Percentiles rank a stretch among this genome's conserved stretches.
These are phyloP conservation scores for Tubosaeta sp. DNA, from an alignment of 768 basidiomycete genomes.

Conservation along the genomic window DNA sequence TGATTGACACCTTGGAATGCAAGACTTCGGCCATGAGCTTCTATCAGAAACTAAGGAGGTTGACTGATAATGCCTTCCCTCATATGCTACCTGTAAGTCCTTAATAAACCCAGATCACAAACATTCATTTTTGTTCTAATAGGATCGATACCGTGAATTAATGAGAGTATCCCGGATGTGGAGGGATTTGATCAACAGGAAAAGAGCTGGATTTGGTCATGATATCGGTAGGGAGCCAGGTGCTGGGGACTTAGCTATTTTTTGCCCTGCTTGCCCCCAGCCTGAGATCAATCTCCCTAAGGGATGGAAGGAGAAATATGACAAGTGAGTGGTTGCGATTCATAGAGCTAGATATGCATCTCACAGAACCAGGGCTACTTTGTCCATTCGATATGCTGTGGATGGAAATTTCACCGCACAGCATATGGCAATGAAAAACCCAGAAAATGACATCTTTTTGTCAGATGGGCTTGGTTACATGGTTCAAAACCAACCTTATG, in stretches of 20 bases:
- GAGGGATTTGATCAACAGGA: not conserved
- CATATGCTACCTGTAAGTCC: not conserved
- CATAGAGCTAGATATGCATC: no score
- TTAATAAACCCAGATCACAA: not conserved
- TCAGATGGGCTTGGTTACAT: not conserved
- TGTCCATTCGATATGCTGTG: not conserved
- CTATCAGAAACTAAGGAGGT: not conserved
- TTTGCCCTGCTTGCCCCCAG: not conserved
- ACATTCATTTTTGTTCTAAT: no score
- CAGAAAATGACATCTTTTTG: not conserved
- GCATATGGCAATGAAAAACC: not conserved
- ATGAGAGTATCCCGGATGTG: not conserved
- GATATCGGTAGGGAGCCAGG: not conserved
- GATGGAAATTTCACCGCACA: not conserved
- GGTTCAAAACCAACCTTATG: not conserved
- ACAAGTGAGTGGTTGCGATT: not conserved
- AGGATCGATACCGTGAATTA: not conserved
- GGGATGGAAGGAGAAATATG: not conserved
- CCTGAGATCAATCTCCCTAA: not conserved
- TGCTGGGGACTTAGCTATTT: not conserved
- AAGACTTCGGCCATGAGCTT: not conserved
- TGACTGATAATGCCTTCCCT: not conserved
- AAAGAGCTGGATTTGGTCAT: not conserved
- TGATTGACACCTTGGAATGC: conserved; percentile 18
- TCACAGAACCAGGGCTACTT: not conserved